Percentiles rank a stretch among this genome's conserved stretches.
phyloP scores from a whole-genome alignment of 257 asterid species.

The Anisodus acutangulus region DNA sequence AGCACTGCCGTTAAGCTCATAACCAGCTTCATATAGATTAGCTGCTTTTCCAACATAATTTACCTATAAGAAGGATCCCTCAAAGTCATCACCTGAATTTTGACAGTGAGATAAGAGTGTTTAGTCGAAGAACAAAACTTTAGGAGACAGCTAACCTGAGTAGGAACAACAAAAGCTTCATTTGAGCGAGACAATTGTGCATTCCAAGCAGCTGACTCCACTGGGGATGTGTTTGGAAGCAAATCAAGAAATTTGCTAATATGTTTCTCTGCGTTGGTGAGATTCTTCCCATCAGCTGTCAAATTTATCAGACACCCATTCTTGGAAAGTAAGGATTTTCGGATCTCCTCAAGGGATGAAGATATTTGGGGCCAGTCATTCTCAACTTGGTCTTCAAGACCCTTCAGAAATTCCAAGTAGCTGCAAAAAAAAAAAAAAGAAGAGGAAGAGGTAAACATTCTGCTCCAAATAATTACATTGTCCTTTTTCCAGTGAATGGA shows the following conservation, averaged over 20 bases:
- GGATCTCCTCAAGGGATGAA: slow-evolving; percentile 92
- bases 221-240: slow-evolving; percentile 74
- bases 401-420: slow-evolving; percentile 82
- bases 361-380: slow-evolving; percentile 82
- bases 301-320: slow-evolving; percentile 82
- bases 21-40: slow-evolving; percentile 81
- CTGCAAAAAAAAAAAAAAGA: slow-evolving; percentile 55
- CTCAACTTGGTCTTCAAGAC: slow-evolving; percentile 79
- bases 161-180: slow-evolving; percentile 95
- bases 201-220: slow-evolving; percentile 63
- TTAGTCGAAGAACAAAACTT: slow-evolving; percentile 18
- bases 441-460: slow-evolving; percentile 10
- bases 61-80: slow-evolving; percentile 57
- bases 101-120: background rate
- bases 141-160: slow-evolving; percentile 66
- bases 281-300: slow-evolving; percentile 86
- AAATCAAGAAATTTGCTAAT: slow-evolving; percentile 77
- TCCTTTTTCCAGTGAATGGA: background rate
- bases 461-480: slow-evolving; percentile 18
- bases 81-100: slow-evolving; percentile 28
- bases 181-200: slow-evolving; percentile 68
- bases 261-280: slow-evolving; percentile 64
- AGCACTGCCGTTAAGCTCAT: slow-evolving; percentile 92
- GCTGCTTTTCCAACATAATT: slow-evolving; percentile 99
- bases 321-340: slow-evolving; percentile 71